Conservation (phyloP, 805 yeast genomes). For the Blastobotrys terrestris region DNA sequence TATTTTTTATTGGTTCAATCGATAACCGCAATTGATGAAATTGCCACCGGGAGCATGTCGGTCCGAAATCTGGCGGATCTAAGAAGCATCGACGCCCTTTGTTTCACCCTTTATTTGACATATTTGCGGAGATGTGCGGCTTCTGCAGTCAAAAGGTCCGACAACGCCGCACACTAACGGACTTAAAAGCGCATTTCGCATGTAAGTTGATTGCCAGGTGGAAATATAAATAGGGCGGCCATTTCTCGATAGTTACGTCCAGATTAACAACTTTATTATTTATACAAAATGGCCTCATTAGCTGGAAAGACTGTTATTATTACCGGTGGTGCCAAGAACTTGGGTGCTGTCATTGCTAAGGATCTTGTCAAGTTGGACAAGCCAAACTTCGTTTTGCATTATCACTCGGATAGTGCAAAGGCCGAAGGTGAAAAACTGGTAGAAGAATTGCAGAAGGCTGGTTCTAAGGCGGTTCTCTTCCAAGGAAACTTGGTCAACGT, state of each 20-base stretch:
- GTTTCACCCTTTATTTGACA: too few relatives aligned
- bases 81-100: too few relatives aligned
- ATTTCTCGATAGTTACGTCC: too few relatives aligned
- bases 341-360: conserved; percentile 47
- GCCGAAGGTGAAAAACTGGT: conserved; percentile 35
- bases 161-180: neutral
- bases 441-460: conserved; percentile 31
- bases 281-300: conserved; percentile 4
- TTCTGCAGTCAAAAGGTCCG: neutral
- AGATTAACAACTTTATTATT: too few relatives aligned
- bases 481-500: conserved; percentile 42
- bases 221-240: neutral
- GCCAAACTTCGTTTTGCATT: conserved; percentile 45
- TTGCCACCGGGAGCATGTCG: too few relatives aligned
- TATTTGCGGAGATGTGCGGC: neutral
- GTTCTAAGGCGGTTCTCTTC: conserved; percentile 37
- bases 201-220: neutral
- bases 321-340: conserved; percentile 59
- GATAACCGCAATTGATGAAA: too few relatives aligned
- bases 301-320: conserved; percentile 47
- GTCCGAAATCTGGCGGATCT: too few relatives aligned
- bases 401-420: conserved; percentile 41
- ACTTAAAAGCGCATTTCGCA: neutral
- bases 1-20: too few relatives aligned
- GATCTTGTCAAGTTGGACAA: conserved; percentile 53